A percentile compares a stretch with the other conserved stretches of the same genome.
phyloP scores from a whole-genome alignment of 768 basidiomycete genomes.

The Kwoniella dendrophila region DNA sequence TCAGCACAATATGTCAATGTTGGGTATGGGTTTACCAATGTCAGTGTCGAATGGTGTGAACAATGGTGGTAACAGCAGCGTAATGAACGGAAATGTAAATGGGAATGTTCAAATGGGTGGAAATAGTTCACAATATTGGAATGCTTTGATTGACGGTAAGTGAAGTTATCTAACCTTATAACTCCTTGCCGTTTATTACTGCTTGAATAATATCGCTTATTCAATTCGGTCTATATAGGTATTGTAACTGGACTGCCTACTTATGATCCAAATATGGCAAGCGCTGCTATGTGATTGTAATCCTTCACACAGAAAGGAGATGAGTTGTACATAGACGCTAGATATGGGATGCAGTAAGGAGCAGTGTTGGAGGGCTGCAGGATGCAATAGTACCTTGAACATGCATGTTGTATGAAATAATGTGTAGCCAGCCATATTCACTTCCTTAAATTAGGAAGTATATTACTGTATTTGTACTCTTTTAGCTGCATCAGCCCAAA shows the following conservation, averaged over 20 bases:
- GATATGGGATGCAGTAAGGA: background rate
- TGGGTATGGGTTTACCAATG: constrained; percentile 2
- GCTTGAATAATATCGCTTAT: background rate
- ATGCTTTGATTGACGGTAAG: constrained; percentile 21
- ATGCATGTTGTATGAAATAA: too few relatives aligned
- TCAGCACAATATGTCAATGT: background rate
- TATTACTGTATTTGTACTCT: too few relatives aligned
- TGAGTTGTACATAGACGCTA: background rate
- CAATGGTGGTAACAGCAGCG: background rate
- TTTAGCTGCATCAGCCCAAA: constrained; percentile 18
- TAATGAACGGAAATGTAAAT: background rate
- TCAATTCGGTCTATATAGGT: background rate
- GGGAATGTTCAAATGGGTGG: constrained; percentile 19
- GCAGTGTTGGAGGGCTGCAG: background rate
- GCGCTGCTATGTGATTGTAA: background rate
- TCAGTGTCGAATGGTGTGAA: background rate
- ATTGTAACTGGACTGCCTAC: constrained; percentile 17
- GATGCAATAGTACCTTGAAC: too few relatives aligned
- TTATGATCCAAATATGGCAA: constrained; percentile 10
- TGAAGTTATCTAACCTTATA: background rate
- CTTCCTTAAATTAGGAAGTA: too few relatives aligned
- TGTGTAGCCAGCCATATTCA: too few relatives aligned
- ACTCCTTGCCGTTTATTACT: background rate
- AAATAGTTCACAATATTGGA: constrained; percentile 24
- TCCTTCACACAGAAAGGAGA: background rate